Evolutionary conservation across 139 green algal species (phyloP).

Genomic region (Trebouxia sp.): DNA sequence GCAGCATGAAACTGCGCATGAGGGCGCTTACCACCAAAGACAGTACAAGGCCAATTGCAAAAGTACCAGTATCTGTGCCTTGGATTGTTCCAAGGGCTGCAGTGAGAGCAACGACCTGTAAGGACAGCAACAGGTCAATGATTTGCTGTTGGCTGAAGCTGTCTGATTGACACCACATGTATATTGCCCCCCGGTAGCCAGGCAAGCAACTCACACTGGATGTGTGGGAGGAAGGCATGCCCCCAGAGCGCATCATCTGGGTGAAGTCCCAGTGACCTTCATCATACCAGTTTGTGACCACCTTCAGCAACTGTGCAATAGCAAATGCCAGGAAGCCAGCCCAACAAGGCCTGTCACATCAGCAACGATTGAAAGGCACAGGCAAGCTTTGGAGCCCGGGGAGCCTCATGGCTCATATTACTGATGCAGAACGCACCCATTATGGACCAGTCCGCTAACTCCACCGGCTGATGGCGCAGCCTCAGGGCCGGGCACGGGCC

Average conservation of each 20-base stretch:
- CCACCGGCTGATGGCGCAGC: background rate
- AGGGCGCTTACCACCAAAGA: constrained; percentile 35
- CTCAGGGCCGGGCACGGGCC: background rate
- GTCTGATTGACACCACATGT: background rate
- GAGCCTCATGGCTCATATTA: background rate
- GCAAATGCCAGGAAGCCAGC: constrained; percentile 71
- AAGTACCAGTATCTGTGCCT: constrained; percentile 60
- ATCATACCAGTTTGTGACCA: constrained; percentile 68
- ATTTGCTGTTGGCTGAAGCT: background rate
- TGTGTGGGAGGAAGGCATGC: constrained; percentile 82
- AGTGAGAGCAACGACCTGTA: constrained; percentile 65
- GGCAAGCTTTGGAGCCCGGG: background rate
- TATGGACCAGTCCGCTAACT: background rate
- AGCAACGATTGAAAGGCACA: background rate
- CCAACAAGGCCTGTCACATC: constrained; percentile 52
- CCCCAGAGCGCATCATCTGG: constrained; percentile 52
- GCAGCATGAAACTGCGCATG: too few relatives aligned
- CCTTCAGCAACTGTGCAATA: constrained; percentile 70
- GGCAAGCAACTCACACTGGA: constrained; percentile 51
- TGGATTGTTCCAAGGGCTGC: constrained; percentile 65
- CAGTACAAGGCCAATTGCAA: constrained; percentile 74
- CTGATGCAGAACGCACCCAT: background rate
- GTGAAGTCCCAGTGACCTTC: constrained; percentile 56
- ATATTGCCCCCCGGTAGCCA: too few relatives aligned
- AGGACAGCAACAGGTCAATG: background rate